These are phyloP conservation scores for Artemisia tridentata DNA, from an alignment of 129 eudicot species.

Conservation along the genomic window DNA sequence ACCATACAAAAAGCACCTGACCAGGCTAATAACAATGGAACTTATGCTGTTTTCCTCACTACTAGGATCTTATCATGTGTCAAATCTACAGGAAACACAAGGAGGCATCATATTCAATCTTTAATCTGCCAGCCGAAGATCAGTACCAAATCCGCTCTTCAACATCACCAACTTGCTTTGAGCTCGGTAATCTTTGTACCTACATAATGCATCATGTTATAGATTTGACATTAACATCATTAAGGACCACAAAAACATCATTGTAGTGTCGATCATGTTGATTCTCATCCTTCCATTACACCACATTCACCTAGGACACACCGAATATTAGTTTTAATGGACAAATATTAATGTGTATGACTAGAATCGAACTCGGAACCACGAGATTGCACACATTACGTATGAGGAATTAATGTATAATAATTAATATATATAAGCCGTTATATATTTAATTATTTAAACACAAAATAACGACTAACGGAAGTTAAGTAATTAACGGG, in stretches of 20 bases:
- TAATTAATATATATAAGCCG: too few relatives aligned
- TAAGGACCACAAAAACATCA: not conserved
- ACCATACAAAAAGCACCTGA: slow-evolving; percentile 15
- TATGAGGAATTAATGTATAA: too few relatives aligned
- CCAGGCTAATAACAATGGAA: slow-evolving; percentile 12
- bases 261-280: slow-evolving; percentile 18
- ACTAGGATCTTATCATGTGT: slow-evolving; percentile 21
- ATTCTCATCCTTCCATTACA: slow-evolving; percentile 15
- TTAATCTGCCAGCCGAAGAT: not conserved
- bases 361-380: too few relatives aligned
- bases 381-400: too few relatives aligned
- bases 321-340: too few relatives aligned
- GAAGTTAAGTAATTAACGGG: too few relatives aligned
- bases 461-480: too few relatives aligned
- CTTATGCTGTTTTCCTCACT: slow-evolving; percentile 8
- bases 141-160: slow-evolving; percentile 4
- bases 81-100: not conserved
- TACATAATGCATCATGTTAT: not conserved
- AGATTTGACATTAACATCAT: slow-evolving; percentile 25
- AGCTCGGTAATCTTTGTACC: not conserved
- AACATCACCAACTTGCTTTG: slow-evolving; percentile 9
- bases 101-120: slow-evolving; percentile 12
- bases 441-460: too few relatives aligned
- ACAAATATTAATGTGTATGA: too few relatives aligned
- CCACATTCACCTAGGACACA: too few relatives aligned